Evolutionary conservation across 2,329 filamentous ascomycete species (phyloP).

Genomic region (Hortaea werneckii): DNA sequence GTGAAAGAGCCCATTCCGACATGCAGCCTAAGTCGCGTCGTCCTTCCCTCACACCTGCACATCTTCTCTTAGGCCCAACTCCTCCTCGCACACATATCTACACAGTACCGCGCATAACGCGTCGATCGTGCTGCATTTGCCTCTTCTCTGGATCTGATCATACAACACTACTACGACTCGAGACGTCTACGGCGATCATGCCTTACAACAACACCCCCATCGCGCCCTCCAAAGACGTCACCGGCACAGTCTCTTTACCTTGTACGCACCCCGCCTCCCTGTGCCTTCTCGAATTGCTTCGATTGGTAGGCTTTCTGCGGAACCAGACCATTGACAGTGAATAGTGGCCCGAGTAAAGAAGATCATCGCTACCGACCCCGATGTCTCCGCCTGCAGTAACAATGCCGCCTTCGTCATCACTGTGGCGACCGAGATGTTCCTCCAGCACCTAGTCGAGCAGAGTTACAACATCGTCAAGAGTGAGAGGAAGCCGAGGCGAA

Average conservation of each 20-base stretch:
- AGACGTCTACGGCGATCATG: slow-evolving; percentile 43
- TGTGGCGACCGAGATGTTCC: slow-evolving; percentile 88
- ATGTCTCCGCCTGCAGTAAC: slow-evolving; percentile 77
- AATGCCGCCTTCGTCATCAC: slow-evolving; percentile 92
- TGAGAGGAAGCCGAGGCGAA: slow-evolving; percentile 80
- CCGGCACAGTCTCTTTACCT: slow-evolving; percentile 74
- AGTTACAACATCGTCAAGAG: slow-evolving; percentile 80
- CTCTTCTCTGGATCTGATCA: too few species aligned
- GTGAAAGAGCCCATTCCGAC: neutral
- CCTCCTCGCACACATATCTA: neutral
- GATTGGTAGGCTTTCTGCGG: too few species aligned
- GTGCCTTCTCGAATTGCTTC: neutral
- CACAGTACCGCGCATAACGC: neutral
- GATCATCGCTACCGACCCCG: slow-evolving; percentile 80
- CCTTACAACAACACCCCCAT: slow-evolving; percentile 84
- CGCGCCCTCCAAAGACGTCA: slow-evolving; percentile 68
- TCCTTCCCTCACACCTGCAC: neutral
- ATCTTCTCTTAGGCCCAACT: neutral
- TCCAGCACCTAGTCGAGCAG: slow-evolving; percentile 80
- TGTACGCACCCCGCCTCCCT: slow-evolving; percentile 43
- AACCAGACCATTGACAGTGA: too few species aligned
- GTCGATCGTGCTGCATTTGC: neutral
- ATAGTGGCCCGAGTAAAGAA: slow-evolving; percentile 91
- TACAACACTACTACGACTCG: neutral
- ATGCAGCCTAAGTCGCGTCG: neutral